Percentiles rank a stretch among this genome's conserved stretches.
Evolutionary conservation across 805 yeast species (phyloP).

Genomic region (Candida methanosorbosa): DNA sequence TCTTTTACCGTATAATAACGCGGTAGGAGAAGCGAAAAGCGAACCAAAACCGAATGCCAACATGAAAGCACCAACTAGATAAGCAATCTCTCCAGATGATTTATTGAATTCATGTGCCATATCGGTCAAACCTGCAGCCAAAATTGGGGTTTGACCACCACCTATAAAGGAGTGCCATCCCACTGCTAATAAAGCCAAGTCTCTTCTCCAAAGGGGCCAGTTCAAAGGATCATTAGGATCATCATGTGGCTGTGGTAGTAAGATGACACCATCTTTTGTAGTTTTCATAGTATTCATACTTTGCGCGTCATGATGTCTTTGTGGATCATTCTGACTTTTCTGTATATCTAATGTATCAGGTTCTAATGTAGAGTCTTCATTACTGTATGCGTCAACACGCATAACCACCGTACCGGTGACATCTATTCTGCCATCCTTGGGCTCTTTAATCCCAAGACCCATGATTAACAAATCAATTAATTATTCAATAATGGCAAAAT

Average conservation of each 20-base stretch:
- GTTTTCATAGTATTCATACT: conserved; percentile 28
- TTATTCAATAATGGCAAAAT: too few relatives aligned
- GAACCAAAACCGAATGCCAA: conserved; percentile 52
- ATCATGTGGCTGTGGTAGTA: conserved; percentile 56
- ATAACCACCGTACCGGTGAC: conserved; percentile 45
- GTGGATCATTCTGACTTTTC: not conserved
- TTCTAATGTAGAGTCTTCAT: not conserved
- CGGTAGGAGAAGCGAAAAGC: conserved; percentile 47
- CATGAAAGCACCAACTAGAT: conserved; percentile 52
- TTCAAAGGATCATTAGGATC: conserved; percentile 58
- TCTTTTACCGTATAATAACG: conserved; percentile 50
- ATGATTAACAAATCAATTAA: conserved; percentile 4
- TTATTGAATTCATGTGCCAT: conserved; percentile 35
- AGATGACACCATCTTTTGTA: conserved; percentile 38
- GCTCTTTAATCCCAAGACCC: conserved; percentile 34
- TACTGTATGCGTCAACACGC: conserved; percentile 7
- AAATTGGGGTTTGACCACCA: conserved; percentile 54
- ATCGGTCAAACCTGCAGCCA: conserved; percentile 45
- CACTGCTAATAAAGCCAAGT: conserved; percentile 39
- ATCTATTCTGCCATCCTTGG: conserved; percentile 20
- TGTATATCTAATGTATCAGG: not conserved
- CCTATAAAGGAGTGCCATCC: conserved; percentile 52
- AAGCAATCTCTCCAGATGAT: conserved; percentile 34
- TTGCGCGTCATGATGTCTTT: not conserved
- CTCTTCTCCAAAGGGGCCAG: conserved; percentile 56